Evolutionary conservation across 179 eudicot species (phyloP).

Genomic region (Gypsophila paniculata): DNA sequence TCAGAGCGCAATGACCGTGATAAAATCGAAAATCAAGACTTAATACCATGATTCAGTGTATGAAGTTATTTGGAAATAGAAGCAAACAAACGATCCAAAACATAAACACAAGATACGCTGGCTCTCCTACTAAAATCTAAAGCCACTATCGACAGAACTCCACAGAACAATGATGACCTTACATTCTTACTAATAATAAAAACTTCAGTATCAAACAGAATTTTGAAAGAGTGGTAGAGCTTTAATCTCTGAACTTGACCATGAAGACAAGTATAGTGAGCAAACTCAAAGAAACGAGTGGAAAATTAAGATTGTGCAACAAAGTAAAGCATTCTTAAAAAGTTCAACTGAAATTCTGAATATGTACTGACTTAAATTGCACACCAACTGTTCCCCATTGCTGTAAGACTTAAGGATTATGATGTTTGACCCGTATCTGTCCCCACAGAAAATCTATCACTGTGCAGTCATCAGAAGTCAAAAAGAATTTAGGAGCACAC

Average conservation of each 20-base stretch:
- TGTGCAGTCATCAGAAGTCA: conserved; percentile 71
- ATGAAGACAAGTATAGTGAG: not conserved
- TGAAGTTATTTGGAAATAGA: not conserved
- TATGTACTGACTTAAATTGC: not conserved
- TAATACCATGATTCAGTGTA: not conserved
- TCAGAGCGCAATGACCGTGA: not conserved
- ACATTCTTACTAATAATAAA: not conserved
- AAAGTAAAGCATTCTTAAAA: not conserved
- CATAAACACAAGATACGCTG: conserved; percentile 2
- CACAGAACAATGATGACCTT: not conserved
- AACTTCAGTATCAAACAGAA: not conserved
- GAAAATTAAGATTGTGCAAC: conserved; percentile 4
- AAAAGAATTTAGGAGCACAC: conserved; percentile 53
- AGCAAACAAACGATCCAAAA: not conserved
- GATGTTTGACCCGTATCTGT: conserved; percentile 68
- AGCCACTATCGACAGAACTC: not conserved
- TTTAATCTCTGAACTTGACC: not conserved
- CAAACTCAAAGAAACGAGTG: not conserved
- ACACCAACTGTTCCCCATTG: not conserved
- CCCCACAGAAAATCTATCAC: conserved; percentile 51
- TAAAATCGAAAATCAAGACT: too few species aligned
- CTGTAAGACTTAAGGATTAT: not conserved
- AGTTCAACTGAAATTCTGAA: not conserved
- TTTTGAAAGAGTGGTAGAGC: not conserved
- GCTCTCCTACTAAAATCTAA: not conserved